Conservation (phyloP, 2,329 filamentous ascomycete genomes). For the Apiospora sp. region DNA sequence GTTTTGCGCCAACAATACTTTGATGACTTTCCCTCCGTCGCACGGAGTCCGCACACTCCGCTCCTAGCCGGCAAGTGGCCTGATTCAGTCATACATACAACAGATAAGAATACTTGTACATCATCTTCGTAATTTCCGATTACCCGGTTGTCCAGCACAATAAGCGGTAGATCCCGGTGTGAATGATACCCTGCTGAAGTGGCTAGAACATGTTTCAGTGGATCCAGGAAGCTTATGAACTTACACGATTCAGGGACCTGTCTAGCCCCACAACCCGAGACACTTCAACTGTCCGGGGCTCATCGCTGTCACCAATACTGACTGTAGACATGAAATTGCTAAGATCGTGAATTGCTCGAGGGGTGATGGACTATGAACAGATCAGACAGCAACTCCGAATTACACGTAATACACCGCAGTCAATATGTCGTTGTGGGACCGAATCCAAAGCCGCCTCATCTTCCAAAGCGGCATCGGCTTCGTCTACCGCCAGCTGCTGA, state of each 20-base stretch:
- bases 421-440: slow-evolving; percentile 21
- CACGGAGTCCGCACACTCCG: background rate
- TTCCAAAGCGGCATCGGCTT: slow-evolving; percentile 27
- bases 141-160: background rate
- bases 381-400: background rate
- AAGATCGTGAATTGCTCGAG: no score
- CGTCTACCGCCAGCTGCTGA: slow-evolving; percentile 26
- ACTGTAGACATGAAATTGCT: no score
- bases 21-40: no score
- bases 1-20: background rate
- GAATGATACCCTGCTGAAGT: background rate
- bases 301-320: background rate
- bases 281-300: slow-evolving; percentile 5
- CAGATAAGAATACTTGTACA: no score
- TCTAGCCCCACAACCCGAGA: slow-evolving; percentile 3
- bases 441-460: slow-evolving; percentile 23
- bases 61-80: background rate
- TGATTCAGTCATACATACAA: no score
- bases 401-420: background rate
- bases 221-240: background rate
- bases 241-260: background rate
- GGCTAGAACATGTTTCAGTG: background rate
- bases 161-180: background rate
- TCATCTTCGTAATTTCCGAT: background rate
- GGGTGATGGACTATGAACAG: no score